Conservation (phyloP, 2,329 filamentous ascomycete species). For the Clarireedia paspali region DNA sequence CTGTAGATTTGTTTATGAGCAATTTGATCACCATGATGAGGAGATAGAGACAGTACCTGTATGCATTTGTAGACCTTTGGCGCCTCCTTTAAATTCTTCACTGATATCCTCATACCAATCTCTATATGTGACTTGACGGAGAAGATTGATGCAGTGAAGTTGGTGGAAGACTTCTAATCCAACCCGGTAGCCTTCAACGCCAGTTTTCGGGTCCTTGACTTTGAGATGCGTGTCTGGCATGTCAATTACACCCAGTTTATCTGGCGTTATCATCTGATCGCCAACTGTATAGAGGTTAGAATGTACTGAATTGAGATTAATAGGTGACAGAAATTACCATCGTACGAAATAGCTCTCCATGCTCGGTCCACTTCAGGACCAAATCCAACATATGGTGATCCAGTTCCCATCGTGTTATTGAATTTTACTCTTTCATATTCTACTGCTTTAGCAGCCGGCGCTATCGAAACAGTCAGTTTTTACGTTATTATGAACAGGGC, state of each 20-base stretch:
- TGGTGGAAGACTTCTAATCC: slow-evolving; percentile 37
- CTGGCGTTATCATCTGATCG: slow-evolving; percentile 50
- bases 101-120: slow-evolving; percentile 41
- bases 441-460: slow-evolving; percentile 39
- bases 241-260: slow-evolving; percentile 45
- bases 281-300: slow-evolving; percentile 37
- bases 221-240: slow-evolving; percentile 42
- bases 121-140: slow-evolving; percentile 40
- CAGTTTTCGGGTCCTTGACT: slow-evolving; percentile 47
- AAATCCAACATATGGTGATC: slow-evolving; percentile 45
- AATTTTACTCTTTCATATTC: slow-evolving; percentile 43
- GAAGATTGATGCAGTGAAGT: slow-evolving; percentile 32
- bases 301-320: background rate
- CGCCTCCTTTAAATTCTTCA: slow-evolving; percentile 40
- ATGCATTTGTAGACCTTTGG: slow-evolving; percentile 37
- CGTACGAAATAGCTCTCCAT: slow-evolving; percentile 47
- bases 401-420: slow-evolving; percentile 37
- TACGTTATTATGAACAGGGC: background rate
- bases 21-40: background rate
- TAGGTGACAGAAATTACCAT: slow-evolving; percentile 24
- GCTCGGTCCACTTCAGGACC: slow-evolving; percentile 48
- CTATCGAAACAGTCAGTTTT: slow-evolving; percentile 25
- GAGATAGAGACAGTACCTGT: slow-evolving; percentile 13
- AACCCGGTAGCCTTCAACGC: slow-evolving; percentile 50
- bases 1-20: slow-evolving; percentile 16